Evolutionary conservation across 129 eudicot species (phyloP).

Genomic region (sunflower (Helianthus annuus)): HanXRQr2.0-SUNRISE NC_035441.2:108768327-108768826

Average conservation of each 20-base stretch:
- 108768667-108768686: too few relatives aligned
- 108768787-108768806: conserved; percentile 90
- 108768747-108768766: conserved; percentile 81
- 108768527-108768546: background rate
- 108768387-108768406: conserved; percentile 53
- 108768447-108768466: conserved; percentile 68
- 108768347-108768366: conserved; percentile 81
- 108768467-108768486: conserved; percentile 95
- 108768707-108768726: conserved; percentile 5
- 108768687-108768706: too few relatives aligned
- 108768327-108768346: conserved; percentile 55
- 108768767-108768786: conserved; percentile 98
- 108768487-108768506: conserved; percentile 95
- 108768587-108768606: too few relatives aligned
- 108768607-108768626: too few relatives aligned
- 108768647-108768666: too few relatives aligned
- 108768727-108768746: conserved; percentile 32
- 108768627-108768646: too few relatives aligned
- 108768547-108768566: too few relatives aligned
- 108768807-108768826: conserved; percentile 81
- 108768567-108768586: too few relatives aligned
- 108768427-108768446: conserved; percentile 76
- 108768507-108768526: conserved; percentile 71
- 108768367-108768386: conserved; percentile 67
- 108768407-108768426: conserved; percentile 80